A percentile compares a stretch with the other conserved stretches of the same genome.
Evolutionary conservation across 257 asterid species (phyloP).

Genomic region (Solanum sitiens): DNA sequence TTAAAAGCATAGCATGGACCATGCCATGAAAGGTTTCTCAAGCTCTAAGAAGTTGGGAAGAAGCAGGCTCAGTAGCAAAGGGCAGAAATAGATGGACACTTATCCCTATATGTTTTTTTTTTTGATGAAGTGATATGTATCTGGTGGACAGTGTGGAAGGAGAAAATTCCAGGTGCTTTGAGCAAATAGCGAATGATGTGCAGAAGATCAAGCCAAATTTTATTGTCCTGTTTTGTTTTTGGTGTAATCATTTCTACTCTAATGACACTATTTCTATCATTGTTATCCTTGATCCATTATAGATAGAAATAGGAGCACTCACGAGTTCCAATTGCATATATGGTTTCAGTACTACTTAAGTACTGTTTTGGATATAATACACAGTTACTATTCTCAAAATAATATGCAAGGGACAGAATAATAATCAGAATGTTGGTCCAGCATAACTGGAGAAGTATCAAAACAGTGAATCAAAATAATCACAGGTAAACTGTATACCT

Average conservation of each 20-base stretch:
- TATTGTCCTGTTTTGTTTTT: background rate
- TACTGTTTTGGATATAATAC: no score
- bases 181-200: background rate
- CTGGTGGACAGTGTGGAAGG: background rate
- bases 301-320: background rate
- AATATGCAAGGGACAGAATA: background rate
- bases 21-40: background rate
- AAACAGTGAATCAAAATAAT: background rate
- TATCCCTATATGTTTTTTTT: background rate
- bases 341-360: background rate
- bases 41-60: background rate
- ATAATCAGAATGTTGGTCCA: background rate
- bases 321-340: background rate
- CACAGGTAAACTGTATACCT: conserved; percentile 36
- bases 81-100: background rate
- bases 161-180: background rate
- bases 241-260: background rate
- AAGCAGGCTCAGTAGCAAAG: background rate
- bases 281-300: background rate
- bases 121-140: background rate
- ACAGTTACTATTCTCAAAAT: background rate
- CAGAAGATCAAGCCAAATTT: background rate
- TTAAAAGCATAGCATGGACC: background rate
- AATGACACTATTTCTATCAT: background rate
- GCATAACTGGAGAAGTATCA: background rate